Evolutionary conservation across 176 grass and related monocot genomes (phyloP), one percentile per base, ranked within the genome.

Genomic region (Dactylis glomerata): DNA sequence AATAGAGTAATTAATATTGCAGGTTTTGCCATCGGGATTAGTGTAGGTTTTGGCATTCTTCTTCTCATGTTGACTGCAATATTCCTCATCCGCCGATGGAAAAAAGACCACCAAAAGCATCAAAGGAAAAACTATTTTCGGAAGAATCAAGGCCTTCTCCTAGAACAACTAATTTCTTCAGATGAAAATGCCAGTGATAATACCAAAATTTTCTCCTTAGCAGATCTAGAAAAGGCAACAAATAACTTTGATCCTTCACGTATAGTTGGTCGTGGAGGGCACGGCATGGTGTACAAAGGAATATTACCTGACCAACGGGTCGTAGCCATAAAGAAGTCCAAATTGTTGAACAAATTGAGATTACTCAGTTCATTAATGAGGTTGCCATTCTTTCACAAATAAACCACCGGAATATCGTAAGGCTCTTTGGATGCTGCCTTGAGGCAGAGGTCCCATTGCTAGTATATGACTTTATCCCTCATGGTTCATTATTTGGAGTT

Each of bases 381-480:
- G 82, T 91, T 23, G 78, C 32, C 0, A 85, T 90, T 13, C 63
- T 93, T 15, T 88, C 86, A 17, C 82, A 88, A 64, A 90, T 88
- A 20, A 77, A 68, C 0, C 88, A 93, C 41, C 81, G 67, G 19
- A 90, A 91, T 41, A 74, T 88, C 20, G 85, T 90, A 5, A 90
- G 80, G 31, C 47, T 93, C 0, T 84, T 90, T 13, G 88, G 92
- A 4, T 93, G 88, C 10, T 93, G 85, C 67, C 52, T 93, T 8
- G 92, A 91, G 41, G 54, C 68, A 1, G 69, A 88, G 22, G 77
- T 90, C 0, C 88, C 88, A 0, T 62, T 93, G 24, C 42, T 90
- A 12, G 92, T 93, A 0, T 94, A 94, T 46, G 92, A 94, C 32
- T 94, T 94, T 34, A 81, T 94, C 17, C 82, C 89, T 14, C 89